phyloP scores from a whole-genome alignment of 768 basidiomycete genomes.

The Boletus sp. region DNA sequence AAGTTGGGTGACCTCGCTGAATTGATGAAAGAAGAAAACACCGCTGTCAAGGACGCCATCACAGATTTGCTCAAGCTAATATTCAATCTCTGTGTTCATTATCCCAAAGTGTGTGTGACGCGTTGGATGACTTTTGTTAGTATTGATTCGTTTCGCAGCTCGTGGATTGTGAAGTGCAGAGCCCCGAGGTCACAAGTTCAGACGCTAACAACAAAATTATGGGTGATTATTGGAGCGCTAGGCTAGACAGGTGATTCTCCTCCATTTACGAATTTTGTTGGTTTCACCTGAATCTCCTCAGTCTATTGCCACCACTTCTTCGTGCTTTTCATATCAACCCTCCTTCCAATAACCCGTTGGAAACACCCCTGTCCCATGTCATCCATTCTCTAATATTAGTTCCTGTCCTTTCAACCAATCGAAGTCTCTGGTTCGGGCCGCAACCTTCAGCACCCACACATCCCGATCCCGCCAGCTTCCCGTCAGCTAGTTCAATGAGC shows the following conservation, averaged over 20 bases:
- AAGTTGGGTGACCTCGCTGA: slow-evolving; percentile 59
- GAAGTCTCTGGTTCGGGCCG: slow-evolving; percentile 59
- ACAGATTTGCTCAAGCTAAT: slow-evolving; percentile 80
- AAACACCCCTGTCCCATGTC: slow-evolving; percentile 72
- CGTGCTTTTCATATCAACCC: slow-evolving; percentile 66
- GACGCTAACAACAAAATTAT: slow-evolving; percentile 45
- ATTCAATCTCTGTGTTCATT: slow-evolving; percentile 79
- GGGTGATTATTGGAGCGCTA: slow-evolving; percentile 72
- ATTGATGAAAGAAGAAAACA: slow-evolving; percentile 45
- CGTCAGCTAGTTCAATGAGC: slow-evolving; percentile 21
- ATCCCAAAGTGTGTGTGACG: slow-evolving; percentile 58
- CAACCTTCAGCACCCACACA: slow-evolving; percentile 34
- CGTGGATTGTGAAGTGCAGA: slow-evolving; percentile 45
- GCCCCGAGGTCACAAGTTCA: slow-evolving; percentile 16
- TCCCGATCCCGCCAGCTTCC: slow-evolving; percentile 36
- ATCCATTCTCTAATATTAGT: slow-evolving; percentile 80
- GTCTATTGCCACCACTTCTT: slow-evolving; percentile 69
- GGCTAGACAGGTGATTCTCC: slow-evolving; percentile 61
- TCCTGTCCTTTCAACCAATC: slow-evolving; percentile 59
- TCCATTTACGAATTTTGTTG: not conserved
- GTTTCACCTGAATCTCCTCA: not conserved
- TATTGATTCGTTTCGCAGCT: slow-evolving; percentile 22
- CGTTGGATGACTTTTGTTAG: not conserved
- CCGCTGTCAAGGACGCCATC: slow-evolving; percentile 59
- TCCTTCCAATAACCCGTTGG: slow-evolving; percentile 59